Evolutionary conservation across 139 green algal species (phyloP), one percentile per base, ranked within the genome.

Genomic region (Auxenochlorella pyrenoidosa): DNA sequence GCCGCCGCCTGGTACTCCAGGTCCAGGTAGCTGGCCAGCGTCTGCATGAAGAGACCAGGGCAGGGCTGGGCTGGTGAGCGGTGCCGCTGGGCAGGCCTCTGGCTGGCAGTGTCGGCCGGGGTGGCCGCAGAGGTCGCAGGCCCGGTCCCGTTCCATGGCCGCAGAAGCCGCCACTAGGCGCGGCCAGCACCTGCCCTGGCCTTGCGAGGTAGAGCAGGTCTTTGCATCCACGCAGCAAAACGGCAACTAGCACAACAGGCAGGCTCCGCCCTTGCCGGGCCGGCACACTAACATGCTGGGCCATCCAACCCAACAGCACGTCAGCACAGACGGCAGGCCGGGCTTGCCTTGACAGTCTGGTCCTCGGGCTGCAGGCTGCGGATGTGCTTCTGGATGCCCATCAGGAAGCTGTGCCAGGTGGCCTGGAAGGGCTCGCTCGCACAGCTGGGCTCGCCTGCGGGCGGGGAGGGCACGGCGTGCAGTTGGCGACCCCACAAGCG

Each of bases 331-430:
- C 1, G 34, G 47, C 13, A n/a, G n/a, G n/a, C n/a, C n/a, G 68
- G 40, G 10, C 79, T 26, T 47, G 71, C 82, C 82, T 86, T 79
- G n/a, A 86, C 82, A 0, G 34, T 41, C 66, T 86, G 66, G 82
- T 86, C 82, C 66, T 86, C 82, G 1, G 36, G 34, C 68, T 68
- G n/a, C 82, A 71, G 34, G 51, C 26, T 70, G 22, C 82, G 82
- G 71, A 87, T 82, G 71, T 79, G 30, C 51, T 82, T 82, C 34
- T 87, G 47, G 36, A 60, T 13, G 26, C 16, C 72, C 26, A 40
- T 5, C 83, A 87, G 38, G 72, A 87, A 87, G 36, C 51, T 43
- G 18, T 58, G 73, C 83, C 83, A 87, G 51, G 36, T 21, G 0
- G 68, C 47, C 54, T 82, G 71, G 68, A 87, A 87, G 2, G 34